Evolutionary conservation across 371 early-diverging fungal species (phyloP), one percentile per base, ranked within the genome.

Genomic region (Circinella minor): DNA sequence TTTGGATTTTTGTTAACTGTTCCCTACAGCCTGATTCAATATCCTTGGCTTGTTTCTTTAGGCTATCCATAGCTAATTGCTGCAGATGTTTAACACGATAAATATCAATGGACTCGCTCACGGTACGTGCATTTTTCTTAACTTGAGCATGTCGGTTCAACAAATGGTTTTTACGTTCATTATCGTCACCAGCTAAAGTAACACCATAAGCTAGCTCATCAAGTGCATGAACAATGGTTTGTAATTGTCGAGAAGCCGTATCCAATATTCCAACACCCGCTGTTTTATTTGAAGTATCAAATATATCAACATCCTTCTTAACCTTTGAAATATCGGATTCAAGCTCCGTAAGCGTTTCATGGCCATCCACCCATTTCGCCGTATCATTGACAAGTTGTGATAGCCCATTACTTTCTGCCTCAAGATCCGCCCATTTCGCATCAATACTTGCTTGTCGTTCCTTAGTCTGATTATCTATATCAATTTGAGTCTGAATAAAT

Each of bases 401-500:
- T 14, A 71, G 17, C 1, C 60, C 27, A 13, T 43, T 34, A 17
- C 48, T 57, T 14, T 37, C 48, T 20, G 73, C 4, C 68, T 46
- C 10, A 36, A 63, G n/a, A 37, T 11, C 72, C 70, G 71, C 3
- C 61, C 63, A 13, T 49, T 47, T 15, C 0, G 49, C 51, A 48
- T 55, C 51, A 17, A 51, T 55, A 1, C 18, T 43, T 10, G 43
- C 36, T 61, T 80, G 73, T 1, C 75, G 70, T 39, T 72, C 55
- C 37, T 69, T 43, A 27, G 79, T 75, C 3, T 69, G 49, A 51
- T 63, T 66, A 39, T 48, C 74, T 66, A n/a, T 63, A 36, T 70
- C 71, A 38, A 67, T 70, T 43, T 83, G 83, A 0, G 71, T 62
- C 17, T 57, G 62, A 36, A 81, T 78, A 38, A 71, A 77, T 34